phyloP scores from a whole-genome alignment of 352 stramenopile genomes.

The Pythium phragmitis region DNA sequence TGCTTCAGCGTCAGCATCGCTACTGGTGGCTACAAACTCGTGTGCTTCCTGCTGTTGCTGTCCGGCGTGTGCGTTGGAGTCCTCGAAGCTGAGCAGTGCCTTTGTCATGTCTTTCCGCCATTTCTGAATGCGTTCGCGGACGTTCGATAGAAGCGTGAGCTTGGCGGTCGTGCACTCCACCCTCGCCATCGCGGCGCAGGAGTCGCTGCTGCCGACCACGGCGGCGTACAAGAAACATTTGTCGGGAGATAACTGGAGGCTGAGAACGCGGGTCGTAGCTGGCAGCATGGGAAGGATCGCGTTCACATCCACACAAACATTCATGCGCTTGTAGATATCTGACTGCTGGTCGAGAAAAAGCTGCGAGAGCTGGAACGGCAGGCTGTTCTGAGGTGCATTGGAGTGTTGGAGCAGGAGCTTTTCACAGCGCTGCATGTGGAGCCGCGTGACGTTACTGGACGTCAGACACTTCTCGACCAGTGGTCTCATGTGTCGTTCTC shows the following conservation, averaged over 20 bases:
- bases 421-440: constrained; percentile 52
- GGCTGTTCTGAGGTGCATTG: constrained; percentile 46
- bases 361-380: constrained; percentile 64
- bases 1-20: neutral
- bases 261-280: constrained; percentile 38
- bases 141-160: constrained; percentile 25
- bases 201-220: constrained; percentile 38
- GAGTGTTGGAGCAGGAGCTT: constrained; percentile 33
- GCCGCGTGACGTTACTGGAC: constrained; percentile 39
- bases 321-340: constrained; percentile 63
- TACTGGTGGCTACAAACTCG: neutral
- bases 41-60: constrained; percentile 42
- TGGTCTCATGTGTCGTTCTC: constrained; percentile 31
- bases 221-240: constrained; percentile 61
- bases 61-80: constrained; percentile 26
- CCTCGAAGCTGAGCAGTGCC: constrained; percentile 40
- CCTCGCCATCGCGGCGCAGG: constrained; percentile 41
- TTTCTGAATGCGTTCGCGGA: constrained; percentile 31
- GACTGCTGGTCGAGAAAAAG: constrained; percentile 68
- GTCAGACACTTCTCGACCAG: constrained; percentile 41
- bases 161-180: constrained; percentile 61
- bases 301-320: constrained; percentile 38
- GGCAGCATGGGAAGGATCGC: constrained; percentile 42
- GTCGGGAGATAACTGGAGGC: constrained; percentile 71
- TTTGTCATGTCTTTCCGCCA: constrained; percentile 46